Evolutionary conservation across 352 stramenopile genomes (phyloP).

Genomic region (Pythium vanterpoolii): DNA sequence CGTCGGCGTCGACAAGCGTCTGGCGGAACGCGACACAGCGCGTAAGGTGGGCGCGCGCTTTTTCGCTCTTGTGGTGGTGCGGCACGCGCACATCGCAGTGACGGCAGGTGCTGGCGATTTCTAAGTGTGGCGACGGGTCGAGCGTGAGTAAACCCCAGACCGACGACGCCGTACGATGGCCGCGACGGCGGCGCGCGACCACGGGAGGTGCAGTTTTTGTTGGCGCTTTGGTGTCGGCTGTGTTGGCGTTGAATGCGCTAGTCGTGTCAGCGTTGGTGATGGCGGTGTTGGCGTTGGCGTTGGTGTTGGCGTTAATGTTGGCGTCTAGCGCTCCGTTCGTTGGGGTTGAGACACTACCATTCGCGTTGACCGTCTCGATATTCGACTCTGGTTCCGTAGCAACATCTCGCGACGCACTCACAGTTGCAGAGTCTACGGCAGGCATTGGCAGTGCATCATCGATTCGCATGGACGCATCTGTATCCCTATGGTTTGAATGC

Average conservation of each 20-base stretch:
- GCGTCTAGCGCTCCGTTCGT: neutral
- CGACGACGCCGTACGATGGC: conserved; percentile 25
- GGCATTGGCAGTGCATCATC: neutral
- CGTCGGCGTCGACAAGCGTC: neutral
- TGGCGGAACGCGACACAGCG: conserved; percentile 22
- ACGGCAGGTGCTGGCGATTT: conserved; percentile 18
- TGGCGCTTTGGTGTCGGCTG: neutral
- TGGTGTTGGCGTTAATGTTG: neutral
- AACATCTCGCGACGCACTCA: neutral
- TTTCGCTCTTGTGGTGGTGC: conserved; percentile 41
- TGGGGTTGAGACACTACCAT: too few relatives aligned
- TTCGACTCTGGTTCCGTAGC: neutral
- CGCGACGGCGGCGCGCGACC: conserved; percentile 14
- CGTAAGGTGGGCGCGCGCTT: conserved; percentile 29
- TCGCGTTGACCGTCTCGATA: neutral
- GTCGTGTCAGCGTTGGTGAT: neutral
- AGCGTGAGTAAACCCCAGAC: conserved; percentile 29
- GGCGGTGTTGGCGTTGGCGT: neutral
- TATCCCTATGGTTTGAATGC: neutral
- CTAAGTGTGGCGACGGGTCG: conserved; percentile 23
- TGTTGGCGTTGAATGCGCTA: neutral
- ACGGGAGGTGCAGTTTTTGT: neutral
- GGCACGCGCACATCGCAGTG: conserved; percentile 23
- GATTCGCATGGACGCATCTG: neutral
- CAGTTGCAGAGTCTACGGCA: neutral